These are phyloP conservation scores for Epichloe coenophiala DNA, from an alignment of 2,329 filamentous ascomycete genomes.

Conservation along the genomic window DNA sequence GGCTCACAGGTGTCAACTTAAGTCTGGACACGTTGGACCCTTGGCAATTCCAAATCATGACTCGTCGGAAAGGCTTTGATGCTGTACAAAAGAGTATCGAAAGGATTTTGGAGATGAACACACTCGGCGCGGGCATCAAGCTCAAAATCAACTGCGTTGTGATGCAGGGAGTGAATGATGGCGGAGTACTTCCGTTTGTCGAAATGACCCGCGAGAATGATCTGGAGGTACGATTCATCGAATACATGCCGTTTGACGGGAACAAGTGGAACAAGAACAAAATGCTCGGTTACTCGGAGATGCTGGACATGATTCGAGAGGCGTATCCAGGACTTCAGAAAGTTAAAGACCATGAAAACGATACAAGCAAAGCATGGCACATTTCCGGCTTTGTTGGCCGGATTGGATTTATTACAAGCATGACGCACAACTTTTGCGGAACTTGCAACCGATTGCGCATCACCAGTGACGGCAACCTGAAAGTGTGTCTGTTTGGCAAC, in stretches of 20 bases:
- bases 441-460: conserved; percentile 90
- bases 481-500: conserved; percentile 94
- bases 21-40: conserved; percentile 94
- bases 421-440: conserved; percentile 98
- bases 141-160: conserved; percentile 97
- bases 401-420: conserved; percentile 95
- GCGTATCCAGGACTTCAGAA: conserved; percentile 60
- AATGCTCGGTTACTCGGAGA: conserved; percentile 84
- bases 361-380: conserved; percentile 91
- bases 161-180: conserved; percentile 88
- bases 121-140: conserved; percentile 68
- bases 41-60: conserved; percentile 95
- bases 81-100: conserved; percentile 87
- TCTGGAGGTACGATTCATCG: conserved; percentile 91
- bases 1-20: conserved; percentile 83
- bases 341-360: conserved; percentile 67
- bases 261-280: conserved; percentile 92
- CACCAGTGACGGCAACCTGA: conserved; percentile 89
- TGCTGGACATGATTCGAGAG: conserved; percentile 68
- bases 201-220: conserved; percentile 77
- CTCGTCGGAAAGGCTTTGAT: conserved; percentile 77
- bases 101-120: conserved; percentile 77
- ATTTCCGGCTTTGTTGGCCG: conserved; percentile 80
- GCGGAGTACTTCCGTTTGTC: conserved; percentile 80
- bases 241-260: conserved; percentile 98